phyloP scores from a whole-genome alignment of 2,329 filamentous ascomycete species.

The Phaeosphaeria sp. region DNA sequence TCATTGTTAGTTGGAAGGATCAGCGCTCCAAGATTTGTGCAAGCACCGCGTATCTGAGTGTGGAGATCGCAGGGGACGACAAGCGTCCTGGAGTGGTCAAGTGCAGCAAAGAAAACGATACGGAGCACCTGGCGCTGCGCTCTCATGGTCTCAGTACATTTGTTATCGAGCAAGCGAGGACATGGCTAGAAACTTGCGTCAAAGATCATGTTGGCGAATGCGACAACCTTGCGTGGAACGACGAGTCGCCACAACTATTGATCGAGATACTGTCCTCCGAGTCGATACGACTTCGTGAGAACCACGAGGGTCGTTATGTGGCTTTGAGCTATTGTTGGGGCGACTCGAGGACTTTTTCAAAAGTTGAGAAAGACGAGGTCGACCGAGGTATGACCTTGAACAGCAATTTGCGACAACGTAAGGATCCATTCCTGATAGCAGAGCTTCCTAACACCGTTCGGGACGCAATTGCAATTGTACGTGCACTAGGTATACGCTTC shows the following conservation, averaged over 20 bases:
- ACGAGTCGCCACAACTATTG: conserved; percentile 6
- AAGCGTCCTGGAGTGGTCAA: conserved; percentile 7
- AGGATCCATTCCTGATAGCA: conserved; percentile 1
- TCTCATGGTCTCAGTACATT: neutral
- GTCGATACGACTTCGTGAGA: conserved; percentile 4
- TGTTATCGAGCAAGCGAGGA: conserved; percentile 9
- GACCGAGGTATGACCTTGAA: neutral
- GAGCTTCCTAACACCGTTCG: conserved; percentile 8
- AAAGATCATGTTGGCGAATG: conserved; percentile 6
- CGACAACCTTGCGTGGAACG: conserved; percentile 10
- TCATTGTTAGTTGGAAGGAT: too few species aligned
- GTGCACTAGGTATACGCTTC: conserved; percentile 12
- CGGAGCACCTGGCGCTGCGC: conserved; percentile 8
- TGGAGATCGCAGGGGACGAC: conserved; percentile 2
- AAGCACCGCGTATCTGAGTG: neutral
- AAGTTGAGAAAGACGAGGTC: conserved; percentile 1
- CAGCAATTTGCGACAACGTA: conserved; percentile 3
- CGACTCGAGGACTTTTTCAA: neutral
- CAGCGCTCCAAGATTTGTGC: too few species aligned
- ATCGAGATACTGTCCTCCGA: conserved; percentile 7
- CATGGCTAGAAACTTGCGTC: conserved; percentile 8
- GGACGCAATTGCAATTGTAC: conserved; percentile 9
- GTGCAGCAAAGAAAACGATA: conserved; percentile 6
- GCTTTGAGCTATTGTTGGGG: conserved; percentile 14
- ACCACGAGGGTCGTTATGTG: conserved; percentile 3